These are phyloP conservation scores for Desmodesmus armatus DNA, from an alignment of 139 green algal genomes.

Conservation along the genomic window DNA sequence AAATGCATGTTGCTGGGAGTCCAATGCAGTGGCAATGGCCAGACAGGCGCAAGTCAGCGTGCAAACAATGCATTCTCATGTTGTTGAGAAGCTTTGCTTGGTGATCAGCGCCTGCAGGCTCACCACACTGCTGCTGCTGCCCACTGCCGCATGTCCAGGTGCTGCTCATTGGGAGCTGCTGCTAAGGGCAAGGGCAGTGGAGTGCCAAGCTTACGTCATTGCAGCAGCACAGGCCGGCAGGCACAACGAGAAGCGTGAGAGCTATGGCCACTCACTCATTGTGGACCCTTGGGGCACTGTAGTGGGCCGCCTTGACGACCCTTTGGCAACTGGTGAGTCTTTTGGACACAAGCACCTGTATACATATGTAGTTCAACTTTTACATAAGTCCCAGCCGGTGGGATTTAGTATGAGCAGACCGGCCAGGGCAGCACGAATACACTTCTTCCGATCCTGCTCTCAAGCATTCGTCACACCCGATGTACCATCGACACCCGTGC, in stretches of 20 bases:
- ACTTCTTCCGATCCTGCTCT: no score
- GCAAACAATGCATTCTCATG: no score
- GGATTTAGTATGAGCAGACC: no score
- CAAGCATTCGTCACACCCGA: no score
- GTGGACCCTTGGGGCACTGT: conserved; percentile 95
- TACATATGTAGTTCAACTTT: no score
- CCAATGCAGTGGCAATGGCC: no score
- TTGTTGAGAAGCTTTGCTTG: neutral
- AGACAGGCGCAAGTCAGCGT: no score
- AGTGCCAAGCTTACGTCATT: conserved; percentile 94
- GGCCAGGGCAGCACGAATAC: neutral
- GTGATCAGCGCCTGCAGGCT: neutral
- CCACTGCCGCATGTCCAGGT: conserved; percentile 54
- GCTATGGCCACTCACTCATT: conserved; percentile 91
- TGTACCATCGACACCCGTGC: no score
- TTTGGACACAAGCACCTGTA: neutral
- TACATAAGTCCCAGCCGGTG: no score
- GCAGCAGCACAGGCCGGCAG: conserved; percentile 92
- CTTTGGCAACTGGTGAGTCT: conserved; percentile 61
- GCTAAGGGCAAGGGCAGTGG: conserved; percentile 93
- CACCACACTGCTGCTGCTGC: neutral
- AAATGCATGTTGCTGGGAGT: no score
- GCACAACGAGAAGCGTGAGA: conserved; percentile 93
- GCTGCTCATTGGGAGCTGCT: conserved; percentile 96
- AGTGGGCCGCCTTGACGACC: conserved; percentile 79